phyloP scores from a whole-genome alignment of 1,284 basidiomycete species.

The Lentinus polychrous region DNA sequence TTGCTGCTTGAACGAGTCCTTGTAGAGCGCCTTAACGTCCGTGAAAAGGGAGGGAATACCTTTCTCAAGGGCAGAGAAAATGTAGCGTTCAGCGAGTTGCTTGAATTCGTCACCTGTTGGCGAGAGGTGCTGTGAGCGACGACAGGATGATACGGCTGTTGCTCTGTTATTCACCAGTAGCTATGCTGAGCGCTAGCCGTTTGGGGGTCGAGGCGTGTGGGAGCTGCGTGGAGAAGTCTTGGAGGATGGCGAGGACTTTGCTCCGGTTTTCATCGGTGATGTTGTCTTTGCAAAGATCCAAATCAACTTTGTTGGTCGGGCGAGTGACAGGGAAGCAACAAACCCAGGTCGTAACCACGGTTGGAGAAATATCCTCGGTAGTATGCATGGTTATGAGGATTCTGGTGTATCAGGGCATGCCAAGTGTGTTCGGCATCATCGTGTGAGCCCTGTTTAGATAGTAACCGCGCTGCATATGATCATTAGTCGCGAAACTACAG shows the following conservation, averaged over 20 bases:
- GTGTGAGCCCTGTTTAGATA: conserved; percentile 53
- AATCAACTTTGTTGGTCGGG: not conserved
- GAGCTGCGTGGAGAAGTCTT: conserved; percentile 52
- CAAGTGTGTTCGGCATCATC: conserved; percentile 77
- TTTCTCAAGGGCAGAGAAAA: conserved; percentile 68
- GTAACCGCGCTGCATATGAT: conserved; percentile 51
- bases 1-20: conserved; percentile 54
- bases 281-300: conserved; percentile 26
- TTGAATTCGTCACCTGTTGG: conserved; percentile 57
- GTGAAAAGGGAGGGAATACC: conserved; percentile 94
- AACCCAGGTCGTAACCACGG: conserved; percentile 63
- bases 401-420: conserved; percentile 76
- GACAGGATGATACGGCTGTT: not conserved
- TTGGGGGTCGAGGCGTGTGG: conserved; percentile 70
- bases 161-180: conserved; percentile 36
- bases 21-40: conserved; percentile 86
- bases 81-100: conserved; percentile 61
- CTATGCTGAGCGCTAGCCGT: conserved; percentile 65
- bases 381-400: conserved; percentile 80
- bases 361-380: conserved; percentile 70
- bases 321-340: conserved; percentile 13
- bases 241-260: conserved; percentile 52
- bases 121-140: not conserved
- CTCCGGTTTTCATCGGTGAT: conserved; percentile 43
- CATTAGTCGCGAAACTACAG: conserved; percentile 9